These are phyloP conservation scores for Fonsecaea multimorphosa DNA, from an alignment of 2,329 filamentous ascomycete genomes.

Conservation along the genomic window DNA sequence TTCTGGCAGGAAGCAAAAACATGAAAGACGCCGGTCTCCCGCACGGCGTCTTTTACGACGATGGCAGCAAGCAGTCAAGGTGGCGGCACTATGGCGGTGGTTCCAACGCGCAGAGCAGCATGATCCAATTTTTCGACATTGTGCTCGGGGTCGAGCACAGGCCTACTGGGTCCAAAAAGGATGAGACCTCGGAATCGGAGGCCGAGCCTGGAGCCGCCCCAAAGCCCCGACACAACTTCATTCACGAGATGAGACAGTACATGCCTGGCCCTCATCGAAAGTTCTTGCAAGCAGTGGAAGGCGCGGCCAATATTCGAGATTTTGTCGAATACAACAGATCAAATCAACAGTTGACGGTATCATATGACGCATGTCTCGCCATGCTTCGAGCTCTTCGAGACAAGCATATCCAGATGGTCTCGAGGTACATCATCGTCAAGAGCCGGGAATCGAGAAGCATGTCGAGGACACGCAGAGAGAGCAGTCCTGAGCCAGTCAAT, in stretches of 20 bases:
- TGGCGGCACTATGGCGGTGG: conserved; percentile 90
- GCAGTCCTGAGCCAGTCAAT: conserved; percentile 45
- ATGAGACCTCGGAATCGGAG: conserved; percentile 51
- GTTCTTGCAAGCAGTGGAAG: conserved; percentile 80
- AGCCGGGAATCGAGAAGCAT: conserved; percentile 73
- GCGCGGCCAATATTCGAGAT: conserved; percentile 83
- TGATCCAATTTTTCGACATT: conserved; percentile 97
- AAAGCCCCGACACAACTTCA: conserved; percentile 79
- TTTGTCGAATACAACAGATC: conserved; percentile 71
- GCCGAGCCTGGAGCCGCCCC: conserved; percentile 55
- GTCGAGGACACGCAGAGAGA: conserved; percentile 63
- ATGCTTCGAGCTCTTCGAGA: conserved; percentile 81
- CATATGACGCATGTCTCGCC: conserved; percentile 88
- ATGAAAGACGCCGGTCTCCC: conserved; percentile 94
- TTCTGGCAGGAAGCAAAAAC: conserved; percentile 94
- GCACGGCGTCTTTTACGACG: conserved; percentile 84
- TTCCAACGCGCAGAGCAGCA: conserved; percentile 94
- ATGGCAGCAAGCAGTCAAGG: conserved; percentile 67
- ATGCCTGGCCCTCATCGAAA: conserved; percentile 93
- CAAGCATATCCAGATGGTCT: conserved; percentile 95
- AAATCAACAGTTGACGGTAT: conserved; percentile 72
- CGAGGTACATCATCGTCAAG: conserved; percentile 91
- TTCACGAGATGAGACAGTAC: conserved; percentile 94
- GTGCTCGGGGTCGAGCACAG: conserved; percentile 87
- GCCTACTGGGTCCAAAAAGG: conserved; percentile 74